These are phyloP conservation scores for Mortierella alpina DNA, from an alignment of 192 early-diverging fungal genomes.

Conservation along the genomic window DNA sequence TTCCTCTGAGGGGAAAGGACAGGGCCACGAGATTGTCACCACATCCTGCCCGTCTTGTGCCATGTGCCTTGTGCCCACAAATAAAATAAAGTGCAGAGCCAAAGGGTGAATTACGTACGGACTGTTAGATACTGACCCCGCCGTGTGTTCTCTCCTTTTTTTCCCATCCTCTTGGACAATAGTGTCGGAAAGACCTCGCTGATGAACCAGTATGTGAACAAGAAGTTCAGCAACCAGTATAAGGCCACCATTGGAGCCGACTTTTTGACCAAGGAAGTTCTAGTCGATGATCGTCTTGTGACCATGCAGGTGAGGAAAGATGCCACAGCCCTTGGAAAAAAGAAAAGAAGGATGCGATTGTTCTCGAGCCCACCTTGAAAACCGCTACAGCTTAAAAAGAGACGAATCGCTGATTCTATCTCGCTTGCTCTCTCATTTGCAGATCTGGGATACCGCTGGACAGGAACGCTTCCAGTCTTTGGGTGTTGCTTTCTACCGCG, in stretches of 20 bases:
- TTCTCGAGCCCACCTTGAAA: no score
- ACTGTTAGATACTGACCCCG: neutral
- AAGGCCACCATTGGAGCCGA: conserved; percentile 99
- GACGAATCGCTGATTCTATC: neutral
- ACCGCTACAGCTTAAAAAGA: no score
- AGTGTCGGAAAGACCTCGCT: conserved; percentile 97
- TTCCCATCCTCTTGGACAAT: neutral
- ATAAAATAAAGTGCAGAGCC: no score
- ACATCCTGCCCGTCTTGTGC: neutral
- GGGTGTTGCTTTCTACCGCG: conserved; percentile 98
- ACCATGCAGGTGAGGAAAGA: conserved; percentile 84
- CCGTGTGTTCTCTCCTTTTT: neutral
- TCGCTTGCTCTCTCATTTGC: neutral
- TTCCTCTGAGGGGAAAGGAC: conserved; percentile 23
- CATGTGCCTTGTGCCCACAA: conserved; percentile 8
- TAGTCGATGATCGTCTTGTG: conserved; percentile 91
- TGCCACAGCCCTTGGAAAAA: conserved; percentile 8
- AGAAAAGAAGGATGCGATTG: neutral
- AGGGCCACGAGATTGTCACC: neutral
- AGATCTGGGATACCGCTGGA: conserved; percentile 99
- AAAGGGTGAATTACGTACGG: no score
- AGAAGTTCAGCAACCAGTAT: conserved; percentile 96
- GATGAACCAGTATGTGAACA: conserved; percentile 99
- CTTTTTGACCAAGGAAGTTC: conserved; percentile 98
- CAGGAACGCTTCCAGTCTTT: conserved; percentile 99